Conservation (phyloP, 2,329 filamentous ascomycete species). For the Cladosporium phlei region DNA sequence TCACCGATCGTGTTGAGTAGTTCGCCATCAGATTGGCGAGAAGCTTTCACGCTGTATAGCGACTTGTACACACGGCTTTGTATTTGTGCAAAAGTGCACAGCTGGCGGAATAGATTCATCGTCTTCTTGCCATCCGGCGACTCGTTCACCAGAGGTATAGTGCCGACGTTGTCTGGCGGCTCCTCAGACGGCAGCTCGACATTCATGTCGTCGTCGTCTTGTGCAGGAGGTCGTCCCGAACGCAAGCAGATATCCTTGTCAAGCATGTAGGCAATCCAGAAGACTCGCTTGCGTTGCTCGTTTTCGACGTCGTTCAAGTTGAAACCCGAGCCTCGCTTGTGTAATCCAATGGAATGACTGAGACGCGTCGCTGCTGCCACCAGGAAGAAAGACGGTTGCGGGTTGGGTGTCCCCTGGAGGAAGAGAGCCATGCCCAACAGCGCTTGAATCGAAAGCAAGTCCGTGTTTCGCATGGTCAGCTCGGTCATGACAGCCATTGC, state of each 20-base stretch:
- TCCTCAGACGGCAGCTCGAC: slow-evolving; percentile 90
- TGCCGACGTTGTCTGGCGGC: slow-evolving; percentile 86
- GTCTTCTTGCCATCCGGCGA: slow-evolving; percentile 72
- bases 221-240: slow-evolving; percentile 66
- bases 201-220: slow-evolving; percentile 85
- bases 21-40: slow-evolving; percentile 87
- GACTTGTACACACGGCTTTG: slow-evolving; percentile 91
- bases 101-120: slow-evolving; percentile 88
- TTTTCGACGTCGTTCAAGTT: slow-evolving; percentile 90
- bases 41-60: slow-evolving; percentile 86
- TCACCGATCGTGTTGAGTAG: slow-evolving; percentile 93
- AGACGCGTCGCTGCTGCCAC: slow-evolving; percentile 86
- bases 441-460: slow-evolving; percentile 90
- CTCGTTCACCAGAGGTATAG: slow-evolving; percentile 68
- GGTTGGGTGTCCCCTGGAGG: slow-evolving; percentile 92
- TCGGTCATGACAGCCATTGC: slow-evolving; percentile 90
- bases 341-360: slow-evolving; percentile 89
- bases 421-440: slow-evolving; percentile 90
- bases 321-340: slow-evolving; percentile 89
- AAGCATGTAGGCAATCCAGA: slow-evolving; percentile 71
- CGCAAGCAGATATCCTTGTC: slow-evolving; percentile 71
- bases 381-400: slow-evolving; percentile 86
- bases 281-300: slow-evolving; percentile 77
- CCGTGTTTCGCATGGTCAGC: slow-evolving; percentile 91
- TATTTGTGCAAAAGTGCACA: slow-evolving; percentile 87